Evolutionary conservation across 345 rosid species (phyloP), one percentile per base, ranked within the genome.

Genomic region (Gossypium stocksii): DNA sequence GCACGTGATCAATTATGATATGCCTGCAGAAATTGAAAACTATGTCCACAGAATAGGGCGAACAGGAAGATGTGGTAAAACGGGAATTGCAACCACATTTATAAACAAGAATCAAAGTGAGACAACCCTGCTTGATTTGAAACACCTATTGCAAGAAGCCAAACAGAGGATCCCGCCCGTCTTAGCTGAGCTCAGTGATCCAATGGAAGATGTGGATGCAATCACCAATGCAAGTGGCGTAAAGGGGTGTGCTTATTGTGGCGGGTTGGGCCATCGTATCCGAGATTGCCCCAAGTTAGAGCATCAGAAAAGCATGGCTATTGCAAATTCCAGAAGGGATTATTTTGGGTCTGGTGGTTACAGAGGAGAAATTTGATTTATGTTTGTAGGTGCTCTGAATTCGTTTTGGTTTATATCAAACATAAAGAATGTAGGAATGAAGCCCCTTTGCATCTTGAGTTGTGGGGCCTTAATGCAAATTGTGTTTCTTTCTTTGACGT

Each of bases 101-200:
- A 94, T 94, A 77, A 94, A 94, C 87, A 92, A 90, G 88, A 92
- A 92, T 76, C 98, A 92, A 79, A 94, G 90, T 34, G 97, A 94
- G 80, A 90, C 97, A 0, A 90, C 97, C 0, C 85, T 94, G 63
- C 90, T 92, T 0, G 97, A 94, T 82, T 71, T 90, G 89, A 92
- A 90, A 84, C 97, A 94, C 85, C 83, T 93, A 80, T 70, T 90
- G 80, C 97, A 89, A 80, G 97, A 93, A 77, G 98, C 96, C 2
- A 91, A 89, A 77, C 94, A 90, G 83, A 89, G 97, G 84, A 94
- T 94, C 29, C 98, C 97, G 2, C 98, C 98, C 53, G 93, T 94
- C 9, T 79, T 94, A 69, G 97, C 97, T 2, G 97, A 94, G 91
- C 83, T 90, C 66, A 77, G 79, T 66, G 97, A 92, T 87, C 98